Evolutionary conservation across 257 asterid genomes (phyloP).

Genomic region (Striga asiatica): DNA sequence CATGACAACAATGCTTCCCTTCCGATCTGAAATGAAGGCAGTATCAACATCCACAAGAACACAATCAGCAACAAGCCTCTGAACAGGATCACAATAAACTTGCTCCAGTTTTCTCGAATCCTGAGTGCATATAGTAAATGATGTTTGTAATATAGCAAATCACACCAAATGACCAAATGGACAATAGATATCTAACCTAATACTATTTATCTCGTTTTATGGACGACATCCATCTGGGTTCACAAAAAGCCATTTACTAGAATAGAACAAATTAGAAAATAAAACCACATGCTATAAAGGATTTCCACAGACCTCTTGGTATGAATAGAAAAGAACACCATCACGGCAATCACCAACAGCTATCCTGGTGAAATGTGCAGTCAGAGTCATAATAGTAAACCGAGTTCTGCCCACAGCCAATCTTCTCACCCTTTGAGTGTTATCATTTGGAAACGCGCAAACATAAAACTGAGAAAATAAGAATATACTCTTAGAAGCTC

Average conservation of each 20-base stretch:
- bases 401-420: slow-evolving; percentile 73
- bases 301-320: slow-evolving; percentile 60
- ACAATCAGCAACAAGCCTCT: slow-evolving; percentile 92
- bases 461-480: slow-evolving; percentile 60
- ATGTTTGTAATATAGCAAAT: background rate
- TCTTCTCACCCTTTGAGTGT: slow-evolving; percentile 54
- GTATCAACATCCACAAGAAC: slow-evolving; percentile 79
- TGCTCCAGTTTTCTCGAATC: slow-evolving; percentile 76
- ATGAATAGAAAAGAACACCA: slow-evolving; percentile 79
- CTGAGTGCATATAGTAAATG: slow-evolving; percentile 31
- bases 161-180: background rate
- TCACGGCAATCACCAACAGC: slow-evolving; percentile 99
- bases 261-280: slow-evolving; percentile 5
- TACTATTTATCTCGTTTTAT: background rate
- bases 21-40: slow-evolving; percentile 84
- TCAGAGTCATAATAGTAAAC: slow-evolving; percentile 66
- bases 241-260: slow-evolving; percentile 1
- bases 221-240: slow-evolving; percentile 10
- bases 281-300: slow-evolving; percentile 9
- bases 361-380: slow-evolving; percentile 78
- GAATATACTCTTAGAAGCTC: slow-evolving; percentile 11
- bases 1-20: slow-evolving; percentile 74
- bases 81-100: slow-evolving; percentile 85
- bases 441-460: slow-evolving; percentile 71
- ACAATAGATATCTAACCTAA: background rate